A percentile compares a stretch with the other conserved stretches of the same genome.
phyloP scores from a whole-genome alignment of 1,139 yeast genomes.

The Casaregolazyma lundiana region DNA sequence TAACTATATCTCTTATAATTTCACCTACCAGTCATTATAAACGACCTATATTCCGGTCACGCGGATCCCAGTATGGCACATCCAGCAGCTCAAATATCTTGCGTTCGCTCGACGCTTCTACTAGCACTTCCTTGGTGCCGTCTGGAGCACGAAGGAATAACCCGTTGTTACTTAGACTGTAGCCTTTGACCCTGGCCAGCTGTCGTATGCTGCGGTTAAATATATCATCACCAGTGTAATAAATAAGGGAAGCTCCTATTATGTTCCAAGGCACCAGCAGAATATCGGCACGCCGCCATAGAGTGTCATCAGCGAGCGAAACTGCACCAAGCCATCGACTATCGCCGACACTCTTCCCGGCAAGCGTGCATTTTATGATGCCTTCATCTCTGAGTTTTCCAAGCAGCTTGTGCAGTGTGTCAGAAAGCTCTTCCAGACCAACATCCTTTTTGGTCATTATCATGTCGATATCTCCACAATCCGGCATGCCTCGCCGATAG shows the following conservation, averaged over 20 bases:
- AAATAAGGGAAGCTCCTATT: constrained; percentile 50
- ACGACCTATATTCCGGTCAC: constrained; percentile 39
- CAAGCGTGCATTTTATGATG: constrained; percentile 35
- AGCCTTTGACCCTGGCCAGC: constrained; percentile 43
- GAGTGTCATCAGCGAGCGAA: constrained; percentile 25
- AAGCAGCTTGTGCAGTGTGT: constrained; percentile 33
- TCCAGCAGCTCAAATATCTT: constrained; percentile 47
- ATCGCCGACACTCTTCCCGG: constrained; percentile 20
- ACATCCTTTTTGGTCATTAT: constrained; percentile 40
- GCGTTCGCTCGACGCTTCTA: constrained; percentile 47
- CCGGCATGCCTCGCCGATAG: constrained; percentile 45
- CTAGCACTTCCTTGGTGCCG: constrained; percentile 24
- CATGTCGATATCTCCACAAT: constrained; percentile 58
- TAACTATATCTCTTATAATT: constrained; percentile 1
- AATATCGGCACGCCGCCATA: constrained; percentile 55
- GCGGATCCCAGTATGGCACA: constrained; percentile 44
- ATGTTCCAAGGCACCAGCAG: constrained; percentile 47
- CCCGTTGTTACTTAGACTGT: constrained; percentile 48
- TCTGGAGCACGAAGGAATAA: constrained; percentile 31
- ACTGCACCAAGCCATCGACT: constrained; percentile 37
- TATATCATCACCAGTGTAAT: constrained; percentile 55
- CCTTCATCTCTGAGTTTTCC: constrained; percentile 27
- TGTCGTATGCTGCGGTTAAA: constrained; percentile 50
- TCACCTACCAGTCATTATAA: neutral
- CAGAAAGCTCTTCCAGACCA: constrained; percentile 27